A percentile compares a stretch with the other conserved stretches of the same genome.
Conservation (phyloP, 352 stramenopile species). For the Sclerospora graminicola region DNA sequence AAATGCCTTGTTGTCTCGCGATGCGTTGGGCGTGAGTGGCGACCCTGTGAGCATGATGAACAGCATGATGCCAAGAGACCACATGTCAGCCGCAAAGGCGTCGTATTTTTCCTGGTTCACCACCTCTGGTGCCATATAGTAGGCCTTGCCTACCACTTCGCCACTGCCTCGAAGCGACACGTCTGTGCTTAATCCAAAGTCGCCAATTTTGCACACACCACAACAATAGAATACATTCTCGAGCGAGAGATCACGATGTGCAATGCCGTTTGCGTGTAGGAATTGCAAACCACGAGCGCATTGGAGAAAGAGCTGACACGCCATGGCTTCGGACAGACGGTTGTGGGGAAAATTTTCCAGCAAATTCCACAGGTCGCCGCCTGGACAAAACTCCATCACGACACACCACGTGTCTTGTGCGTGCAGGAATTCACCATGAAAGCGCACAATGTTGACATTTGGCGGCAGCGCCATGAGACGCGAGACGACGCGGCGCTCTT, state of each 20-base stretch:
- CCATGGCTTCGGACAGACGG: constrained; percentile 13
- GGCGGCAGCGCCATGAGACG: constrained; percentile 13
- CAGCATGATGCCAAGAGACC: constrained; percentile 52
- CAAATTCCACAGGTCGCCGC: constrained; percentile 32
- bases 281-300: constrained; percentile 25
- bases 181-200: constrained; percentile 44
- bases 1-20: constrained; percentile 24
- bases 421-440: constrained; percentile 33
- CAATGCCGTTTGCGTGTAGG: constrained; percentile 27
- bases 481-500: constrained; percentile 20
- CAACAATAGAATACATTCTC: constrained; percentile 38
- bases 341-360: constrained; percentile 17
- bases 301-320: constrained; percentile 21
- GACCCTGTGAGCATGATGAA: constrained; percentile 59
- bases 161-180: constrained; percentile 1
- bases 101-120: constrained; percentile 25
- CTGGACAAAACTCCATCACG: constrained; percentile 42
- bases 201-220: constrained; percentile 31
- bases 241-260: constrained; percentile 41
- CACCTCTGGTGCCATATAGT: constrained; percentile 56
- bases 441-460: constrained; percentile 36
- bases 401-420: constrained; percentile 29
- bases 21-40: constrained; percentile 24
- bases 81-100: constrained; percentile 41
- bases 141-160: constrained; percentile 31